Evolutionary conservation across 1,284 basidiomycete genomes (phyloP).

Genomic region (Malassezia caprae): DNA sequence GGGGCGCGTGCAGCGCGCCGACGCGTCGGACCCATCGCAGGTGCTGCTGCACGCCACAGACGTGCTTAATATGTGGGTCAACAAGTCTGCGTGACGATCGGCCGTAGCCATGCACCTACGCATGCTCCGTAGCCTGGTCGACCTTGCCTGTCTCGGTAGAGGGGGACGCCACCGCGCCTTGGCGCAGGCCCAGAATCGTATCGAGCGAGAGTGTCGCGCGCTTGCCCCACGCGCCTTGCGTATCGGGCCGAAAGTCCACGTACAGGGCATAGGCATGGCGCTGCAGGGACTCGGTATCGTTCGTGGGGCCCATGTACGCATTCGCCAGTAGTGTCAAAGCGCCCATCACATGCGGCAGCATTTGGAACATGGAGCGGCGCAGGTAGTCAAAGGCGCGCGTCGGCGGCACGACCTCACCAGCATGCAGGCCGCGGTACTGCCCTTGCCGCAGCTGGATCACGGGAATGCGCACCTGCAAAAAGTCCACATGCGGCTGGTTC

Average conservation of each 20-base stretch:
- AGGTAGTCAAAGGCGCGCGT: constrained; percentile 49
- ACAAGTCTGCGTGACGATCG: neutral
- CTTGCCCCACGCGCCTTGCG: constrained; percentile 45
- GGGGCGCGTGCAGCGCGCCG: neutral
- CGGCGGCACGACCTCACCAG: constrained; percentile 63
- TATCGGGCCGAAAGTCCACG: constrained; percentile 38
- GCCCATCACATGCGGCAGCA: constrained; percentile 36
- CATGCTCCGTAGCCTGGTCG: neutral
- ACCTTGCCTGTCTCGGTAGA: neutral
- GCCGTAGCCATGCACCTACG: neutral
- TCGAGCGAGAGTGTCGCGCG: constrained; percentile 32
- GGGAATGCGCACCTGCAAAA: constrained; percentile 80
- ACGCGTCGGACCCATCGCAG: neutral
- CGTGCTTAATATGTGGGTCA: neutral
- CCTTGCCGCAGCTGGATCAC: constrained; percentile 62
- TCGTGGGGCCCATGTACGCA: constrained; percentile 26
- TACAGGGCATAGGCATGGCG: constrained; percentile 34
- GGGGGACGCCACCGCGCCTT: neutral
- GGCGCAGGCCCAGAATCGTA: constrained; percentile 28
- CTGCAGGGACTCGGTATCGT: constrained; percentile 26
- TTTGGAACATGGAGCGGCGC: constrained; percentile 35
- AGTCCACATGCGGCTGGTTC: constrained; percentile 79
- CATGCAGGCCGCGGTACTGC: constrained; percentile 72
- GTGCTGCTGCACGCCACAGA: neutral
- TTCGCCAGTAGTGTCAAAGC: constrained; percentile 38